Evolutionary conservation across 108 stramenopile species (phyloP), one percentile per base, ranked within the genome.

Genomic region (Nannochloropsis salina): DNA sequence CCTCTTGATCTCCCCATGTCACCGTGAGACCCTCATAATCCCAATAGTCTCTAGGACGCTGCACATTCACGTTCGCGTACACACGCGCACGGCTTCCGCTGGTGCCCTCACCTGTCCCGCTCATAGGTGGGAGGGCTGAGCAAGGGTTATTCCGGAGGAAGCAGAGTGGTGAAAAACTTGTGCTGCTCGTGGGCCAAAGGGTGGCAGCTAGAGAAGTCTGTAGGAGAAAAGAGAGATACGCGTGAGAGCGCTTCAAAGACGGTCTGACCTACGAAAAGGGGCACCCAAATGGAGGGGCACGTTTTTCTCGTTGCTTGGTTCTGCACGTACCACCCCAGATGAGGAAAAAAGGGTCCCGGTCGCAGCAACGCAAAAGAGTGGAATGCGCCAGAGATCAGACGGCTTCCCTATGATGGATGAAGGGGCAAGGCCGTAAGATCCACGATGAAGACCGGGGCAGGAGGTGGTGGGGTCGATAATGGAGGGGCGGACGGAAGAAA

Each of bases 1-100:
- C 97, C 83, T 98, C 97, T 90, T 98, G 97, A 87, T 97, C 96
- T 51, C 99, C 99, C 99, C 99, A 99, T 86, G 95, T 96, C 45
- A 99, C 97, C 51, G 95, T 95, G 11, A 99, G 92, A 85, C 94
- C 94, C 90, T 99, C 99, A 86, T 99, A 99, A 92, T 99, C 99
- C 99, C 99, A 99, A 92, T 99, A 99, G 83, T 96, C 96, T 40
- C 95, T 93, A 22, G 98, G 97, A 44, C 99, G 95, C 86, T 95
- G 95, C 83, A 96, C 96, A 87, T 99, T 99, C 47, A 98, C 97
- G 91, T 99, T 97, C 42, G 98, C 94, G 90, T 99, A 99, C 31
- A 98, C 98, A 88, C 98, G 61, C 20, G 61, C 61, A 8, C 61
- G 61, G 61, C 61, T 74, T n/a, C 61, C 61, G 61, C 61, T 74